Percentiles rank a stretch among this genome's conserved stretches.
Conservation (phyloP, 2,329 filamentous ascomycete species). For the Colletotrichum viniferum region DNA sequence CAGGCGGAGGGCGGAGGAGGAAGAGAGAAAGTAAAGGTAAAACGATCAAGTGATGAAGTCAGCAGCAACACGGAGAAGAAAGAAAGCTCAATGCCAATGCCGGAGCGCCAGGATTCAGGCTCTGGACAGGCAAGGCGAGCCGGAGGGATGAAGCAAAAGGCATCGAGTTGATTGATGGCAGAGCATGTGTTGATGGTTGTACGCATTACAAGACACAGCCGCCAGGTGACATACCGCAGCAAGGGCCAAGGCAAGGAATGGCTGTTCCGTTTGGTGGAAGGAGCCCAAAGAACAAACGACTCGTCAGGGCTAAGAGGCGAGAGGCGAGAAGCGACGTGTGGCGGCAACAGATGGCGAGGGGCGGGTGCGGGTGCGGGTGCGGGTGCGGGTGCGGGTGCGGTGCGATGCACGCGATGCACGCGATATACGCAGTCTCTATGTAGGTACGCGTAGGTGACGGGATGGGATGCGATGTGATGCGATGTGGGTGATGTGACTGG, state of each 20-base stretch:
- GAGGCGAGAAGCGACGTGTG: not conserved
- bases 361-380: not conserved
- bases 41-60: not conserved
- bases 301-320: not conserved
- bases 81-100: not conserved
- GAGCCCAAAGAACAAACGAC: not conserved
- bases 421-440: not conserved
- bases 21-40: not conserved
- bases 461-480: conserved; percentile 12
- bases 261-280: not conserved
- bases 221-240: not conserved
- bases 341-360: not conserved
- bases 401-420: conserved; percentile 2
- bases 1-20: not conserved
- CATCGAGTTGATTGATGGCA: not conserved
- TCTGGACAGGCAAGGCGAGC: not conserved
- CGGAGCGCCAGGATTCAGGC: not conserved
- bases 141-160: not conserved
- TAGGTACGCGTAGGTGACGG: conserved; percentile 3
- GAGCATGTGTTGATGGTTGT: not conserved
- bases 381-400: not conserved
- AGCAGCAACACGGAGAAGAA: not conserved
- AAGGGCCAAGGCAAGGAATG: not conserved
- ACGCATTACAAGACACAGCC: conserved; percentile 10
- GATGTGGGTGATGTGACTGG: conserved; percentile 4